These are phyloP conservation scores for Durusdinium trenchii DNA, from an alignment of 73 alveolate genomes.

Conservation along the genomic window DNA sequence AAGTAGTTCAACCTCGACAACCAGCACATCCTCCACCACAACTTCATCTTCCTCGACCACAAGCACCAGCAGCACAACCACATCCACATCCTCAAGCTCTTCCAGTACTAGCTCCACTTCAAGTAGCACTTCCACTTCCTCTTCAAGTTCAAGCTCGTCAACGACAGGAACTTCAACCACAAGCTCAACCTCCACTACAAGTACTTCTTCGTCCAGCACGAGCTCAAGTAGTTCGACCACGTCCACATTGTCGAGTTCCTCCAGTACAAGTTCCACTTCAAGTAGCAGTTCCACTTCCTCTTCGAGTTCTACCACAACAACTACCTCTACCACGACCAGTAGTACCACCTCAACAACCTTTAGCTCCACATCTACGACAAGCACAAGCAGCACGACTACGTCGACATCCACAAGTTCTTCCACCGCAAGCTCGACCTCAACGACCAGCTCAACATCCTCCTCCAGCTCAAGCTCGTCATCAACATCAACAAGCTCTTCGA, in stretches of 20 bases:
- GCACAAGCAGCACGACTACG: not conserved
- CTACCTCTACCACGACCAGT: not conserved
- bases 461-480: too few relatives aligned
- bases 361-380: not conserved
- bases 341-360: not conserved
- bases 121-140: not conserved
- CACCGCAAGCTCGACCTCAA: not conserved
- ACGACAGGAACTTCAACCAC: constrained; percentile 11
- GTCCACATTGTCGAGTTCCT: not conserved
- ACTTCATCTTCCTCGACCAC: not conserved
- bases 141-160: not conserved
- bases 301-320: not conserved
- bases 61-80: not conserved
- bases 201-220: not conserved
- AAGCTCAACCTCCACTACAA: not conserved
- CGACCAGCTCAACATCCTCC: too few relatives aligned
- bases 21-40: not conserved
- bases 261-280: not conserved
- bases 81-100: not conserved
- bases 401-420: not conserved
- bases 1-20: not conserved
- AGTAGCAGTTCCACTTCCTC: not conserved
- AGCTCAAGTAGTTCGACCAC: not conserved
- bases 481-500: too few relatives aligned
- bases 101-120: not conserved